Conservation (phyloP, 768 basidiomycete species). For the Scleroderma bovista region DNA sequence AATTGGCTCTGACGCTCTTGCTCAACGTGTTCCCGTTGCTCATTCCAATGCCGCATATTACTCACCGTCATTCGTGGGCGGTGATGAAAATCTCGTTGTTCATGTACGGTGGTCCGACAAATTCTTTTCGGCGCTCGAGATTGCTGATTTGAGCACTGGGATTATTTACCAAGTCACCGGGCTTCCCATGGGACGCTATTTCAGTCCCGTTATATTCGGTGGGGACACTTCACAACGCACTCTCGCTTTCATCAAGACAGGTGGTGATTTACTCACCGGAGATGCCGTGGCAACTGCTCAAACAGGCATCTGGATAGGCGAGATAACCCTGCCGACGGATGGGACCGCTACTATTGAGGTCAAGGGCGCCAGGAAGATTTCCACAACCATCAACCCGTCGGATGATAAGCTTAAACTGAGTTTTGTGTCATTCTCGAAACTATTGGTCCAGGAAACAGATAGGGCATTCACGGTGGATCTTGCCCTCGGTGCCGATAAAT, state of each 20-base stretch:
- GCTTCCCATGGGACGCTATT: constrained; percentile 61
- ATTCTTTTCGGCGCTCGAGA: constrained; percentile 57
- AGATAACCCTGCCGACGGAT: constrained; percentile 45
- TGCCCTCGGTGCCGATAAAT: constrained; percentile 36
- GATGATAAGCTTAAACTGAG: constrained; percentile 43
- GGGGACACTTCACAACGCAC: constrained; percentile 35
- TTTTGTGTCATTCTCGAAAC: constrained; percentile 51
- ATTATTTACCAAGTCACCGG: constrained; percentile 46
- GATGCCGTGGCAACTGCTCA: constrained; percentile 59
- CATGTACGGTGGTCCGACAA: constrained; percentile 68
- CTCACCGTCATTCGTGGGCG: constrained; percentile 52
- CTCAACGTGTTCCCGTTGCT: constrained; percentile 43
- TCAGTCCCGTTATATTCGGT: constrained; percentile 50
- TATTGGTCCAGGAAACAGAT: constrained; percentile 55
- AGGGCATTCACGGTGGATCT: constrained; percentile 50
- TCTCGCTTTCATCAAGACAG: constrained; percentile 61
- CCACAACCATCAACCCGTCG: constrained; percentile 41
- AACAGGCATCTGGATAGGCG: constrained; percentile 59
- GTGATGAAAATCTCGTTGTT: constrained; percentile 42
- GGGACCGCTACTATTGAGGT: constrained; percentile 31
- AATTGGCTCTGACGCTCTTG: constrained; percentile 21
- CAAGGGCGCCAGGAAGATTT: constrained; percentile 44
- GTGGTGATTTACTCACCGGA: constrained; percentile 56
- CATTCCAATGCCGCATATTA: constrained; percentile 50
- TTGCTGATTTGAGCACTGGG: constrained; percentile 46